Percentiles rank a stretch among this genome's conserved stretches.
These are phyloP conservation scores for Botryosphaeria agaves DNA, from an alignment of 2,329 filamentous ascomycete species.

Conservation along the genomic window DNA sequence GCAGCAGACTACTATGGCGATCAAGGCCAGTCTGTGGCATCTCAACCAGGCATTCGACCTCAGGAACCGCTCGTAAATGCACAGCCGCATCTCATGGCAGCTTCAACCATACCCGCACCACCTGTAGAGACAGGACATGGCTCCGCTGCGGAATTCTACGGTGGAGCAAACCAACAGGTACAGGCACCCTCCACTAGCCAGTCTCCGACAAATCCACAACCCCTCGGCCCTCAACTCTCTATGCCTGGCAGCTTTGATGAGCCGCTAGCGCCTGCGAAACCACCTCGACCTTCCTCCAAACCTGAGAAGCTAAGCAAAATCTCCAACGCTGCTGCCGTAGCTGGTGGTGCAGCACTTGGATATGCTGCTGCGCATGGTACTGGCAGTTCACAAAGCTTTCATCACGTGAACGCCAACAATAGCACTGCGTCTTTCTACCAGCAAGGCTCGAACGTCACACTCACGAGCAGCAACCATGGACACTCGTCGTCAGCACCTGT, in stretches of 20 bases:
- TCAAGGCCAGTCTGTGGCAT: conserved; percentile 39
- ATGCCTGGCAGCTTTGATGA: conserved; percentile 8
- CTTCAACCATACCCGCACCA: conserved; percentile 32
- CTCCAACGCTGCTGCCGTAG: conserved; percentile 17
- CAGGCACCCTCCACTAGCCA: background rate
- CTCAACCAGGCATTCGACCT: conserved; percentile 42
- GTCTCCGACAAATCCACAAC: conserved; percentile 4
- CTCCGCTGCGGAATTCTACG: conserved; percentile 41
- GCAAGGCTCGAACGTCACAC: conserved; percentile 1
- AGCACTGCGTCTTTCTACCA: conserved; percentile 5
- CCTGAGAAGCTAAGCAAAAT: conserved; percentile 11
- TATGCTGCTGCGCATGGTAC: conserved; percentile 19
- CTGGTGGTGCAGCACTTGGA: conserved; percentile 23
- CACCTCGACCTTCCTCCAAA: conserved; percentile 11
- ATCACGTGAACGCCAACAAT: conserved; percentile 1
- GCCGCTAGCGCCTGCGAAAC: conserved; percentile 14
- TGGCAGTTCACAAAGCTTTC: no score
- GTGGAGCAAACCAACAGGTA: conserved; percentile 4
- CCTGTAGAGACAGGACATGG: conserved; percentile 42
- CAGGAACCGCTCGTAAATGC: conserved; percentile 32
- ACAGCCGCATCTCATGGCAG: conserved; percentile 38
- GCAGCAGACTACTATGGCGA: conserved; percentile 47
- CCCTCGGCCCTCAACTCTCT: conserved; percentile 1
- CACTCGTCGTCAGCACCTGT: conserved; percentile 9
- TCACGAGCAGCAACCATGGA: conserved; percentile 3